A percentile compares a stretch with the other conserved stretches of the same genome.
phyloP scores from a whole-genome alignment of 139 green algal species.

The Tetradesmus lagerheimii region DNA sequence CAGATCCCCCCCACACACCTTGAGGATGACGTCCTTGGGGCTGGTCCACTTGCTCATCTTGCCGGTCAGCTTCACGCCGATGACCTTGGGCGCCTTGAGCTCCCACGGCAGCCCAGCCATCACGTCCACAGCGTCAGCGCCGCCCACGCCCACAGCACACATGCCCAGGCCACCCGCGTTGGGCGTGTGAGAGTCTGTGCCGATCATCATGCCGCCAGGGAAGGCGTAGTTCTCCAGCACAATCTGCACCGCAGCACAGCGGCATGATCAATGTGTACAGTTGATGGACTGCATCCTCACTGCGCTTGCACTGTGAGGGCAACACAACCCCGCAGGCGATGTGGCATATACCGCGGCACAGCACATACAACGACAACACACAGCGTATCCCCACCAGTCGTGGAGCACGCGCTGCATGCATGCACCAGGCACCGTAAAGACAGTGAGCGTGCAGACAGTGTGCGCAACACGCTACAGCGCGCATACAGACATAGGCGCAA shows the following conservation, averaged over 20 bases:
- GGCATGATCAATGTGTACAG: too few species aligned
- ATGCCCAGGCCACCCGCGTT: constrained; percentile 94
- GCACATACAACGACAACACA: too few species aligned
- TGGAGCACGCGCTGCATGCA: too few species aligned
- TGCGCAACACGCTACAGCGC: too few species aligned
- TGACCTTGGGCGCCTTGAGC: constrained; percentile 95
- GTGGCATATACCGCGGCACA: too few species aligned
- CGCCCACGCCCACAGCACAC: constrained; percentile 92
- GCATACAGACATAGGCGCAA: too few species aligned
- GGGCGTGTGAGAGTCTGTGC: constrained; percentile 95
- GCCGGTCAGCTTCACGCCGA: constrained; percentile 93
- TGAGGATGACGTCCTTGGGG: constrained; percentile 95
- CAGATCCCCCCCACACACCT: neutral
- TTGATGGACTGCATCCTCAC: too few species aligned
- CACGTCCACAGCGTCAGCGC: constrained; percentile 96
- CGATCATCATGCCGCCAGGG: constrained; percentile 96
- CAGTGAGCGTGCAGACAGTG: too few species aligned
- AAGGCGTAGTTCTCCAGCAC: constrained; percentile 98
- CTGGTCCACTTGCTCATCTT: constrained; percentile 91
- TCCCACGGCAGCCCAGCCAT: constrained; percentile 98
- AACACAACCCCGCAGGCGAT: too few species aligned
- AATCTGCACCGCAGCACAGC: constrained; percentile 67
- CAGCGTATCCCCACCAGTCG: too few species aligned
- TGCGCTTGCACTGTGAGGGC: too few species aligned
- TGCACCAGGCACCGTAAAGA: too few species aligned